Evolutionary conservation across 306 rosid species (phyloP).

Genomic region (Cicer bijugum): DNA sequence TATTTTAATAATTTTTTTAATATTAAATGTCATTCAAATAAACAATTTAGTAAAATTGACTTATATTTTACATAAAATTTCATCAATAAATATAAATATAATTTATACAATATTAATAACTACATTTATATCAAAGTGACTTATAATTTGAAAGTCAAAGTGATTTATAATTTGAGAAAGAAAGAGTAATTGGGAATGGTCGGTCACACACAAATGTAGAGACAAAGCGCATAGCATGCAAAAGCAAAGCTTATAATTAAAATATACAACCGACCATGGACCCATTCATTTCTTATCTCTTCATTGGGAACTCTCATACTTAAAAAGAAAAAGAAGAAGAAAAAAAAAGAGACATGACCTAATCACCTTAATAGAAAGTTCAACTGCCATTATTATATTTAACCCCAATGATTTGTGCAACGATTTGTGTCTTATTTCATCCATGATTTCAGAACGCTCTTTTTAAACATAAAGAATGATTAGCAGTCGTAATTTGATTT

Average conservation of each 20-base stretch:
- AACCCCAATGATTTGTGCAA: conserved; percentile 58
- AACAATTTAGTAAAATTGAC: too few relatives aligned
- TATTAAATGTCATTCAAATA: too few relatives aligned
- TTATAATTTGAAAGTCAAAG: too few relatives aligned
- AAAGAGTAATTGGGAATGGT: conserved; percentile 8
- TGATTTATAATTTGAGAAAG: too few relatives aligned
- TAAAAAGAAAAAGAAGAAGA: background rate
- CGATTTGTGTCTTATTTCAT: conserved; percentile 51
- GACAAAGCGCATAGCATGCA: conserved; percentile 48
- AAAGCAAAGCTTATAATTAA: conserved; percentile 45
- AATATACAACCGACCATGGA: conserved; percentile 66
- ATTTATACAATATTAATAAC: too few relatives aligned
- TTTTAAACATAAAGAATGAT: conserved; percentile 42
- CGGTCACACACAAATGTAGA: conserved; percentile 39
- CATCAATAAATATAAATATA: too few relatives aligned
- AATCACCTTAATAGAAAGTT: conserved; percentile 55
- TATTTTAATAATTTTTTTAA: too few relatives aligned
- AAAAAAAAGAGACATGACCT: conserved; percentile 48
- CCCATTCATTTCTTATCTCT: conserved; percentile 65
- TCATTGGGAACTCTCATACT: conserved; percentile 46
- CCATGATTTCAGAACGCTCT: conserved; percentile 45
- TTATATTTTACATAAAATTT: too few relatives aligned
- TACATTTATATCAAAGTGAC: too few relatives aligned
- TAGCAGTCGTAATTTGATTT: conserved; percentile 13
- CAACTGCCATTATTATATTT: conserved; percentile 59